phyloP scores from a whole-genome alignment of 1,139 yeast species.

The Candida sojae region DNA sequence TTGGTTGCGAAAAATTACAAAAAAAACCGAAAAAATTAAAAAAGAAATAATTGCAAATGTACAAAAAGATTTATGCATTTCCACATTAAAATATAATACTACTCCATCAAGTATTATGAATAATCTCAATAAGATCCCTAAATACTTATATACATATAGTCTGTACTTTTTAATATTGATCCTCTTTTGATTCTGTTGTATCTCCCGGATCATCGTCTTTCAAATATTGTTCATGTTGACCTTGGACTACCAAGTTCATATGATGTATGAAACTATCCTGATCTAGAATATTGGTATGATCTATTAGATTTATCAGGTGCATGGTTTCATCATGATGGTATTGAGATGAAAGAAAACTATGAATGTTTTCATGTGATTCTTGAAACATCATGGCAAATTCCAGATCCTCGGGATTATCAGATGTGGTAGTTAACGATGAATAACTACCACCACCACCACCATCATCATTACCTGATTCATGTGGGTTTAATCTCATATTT shows the following conservation, averaged over 20 bases:
- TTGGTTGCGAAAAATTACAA: constrained; percentile 8
- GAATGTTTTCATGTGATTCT: neutral
- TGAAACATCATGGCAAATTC: neutral
- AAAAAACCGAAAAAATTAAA: neutral
- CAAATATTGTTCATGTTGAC: neutral
- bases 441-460: neutral
- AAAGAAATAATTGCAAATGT: too few relatives aligned
- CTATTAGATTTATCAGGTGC: too few relatives aligned
- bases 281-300: too few relatives aligned
- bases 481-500: neutral
- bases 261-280: neutral
- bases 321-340: neutral
- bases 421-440: neutral
- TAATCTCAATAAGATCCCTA: too few relatives aligned
- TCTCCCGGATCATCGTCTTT: neutral
- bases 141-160: too few relatives aligned
- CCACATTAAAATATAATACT: too few relatives aligned
- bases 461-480: neutral
- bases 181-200: too few relatives aligned
- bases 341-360: neutral
- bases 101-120: too few relatives aligned
- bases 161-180: too few relatives aligned
- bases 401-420: neutral
- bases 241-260: neutral
- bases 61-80: too few relatives aligned